Evolutionary conservation across 1,139 yeast genomes (phyloP).

Genomic region (Scheffersomyces lignicola): DNA sequence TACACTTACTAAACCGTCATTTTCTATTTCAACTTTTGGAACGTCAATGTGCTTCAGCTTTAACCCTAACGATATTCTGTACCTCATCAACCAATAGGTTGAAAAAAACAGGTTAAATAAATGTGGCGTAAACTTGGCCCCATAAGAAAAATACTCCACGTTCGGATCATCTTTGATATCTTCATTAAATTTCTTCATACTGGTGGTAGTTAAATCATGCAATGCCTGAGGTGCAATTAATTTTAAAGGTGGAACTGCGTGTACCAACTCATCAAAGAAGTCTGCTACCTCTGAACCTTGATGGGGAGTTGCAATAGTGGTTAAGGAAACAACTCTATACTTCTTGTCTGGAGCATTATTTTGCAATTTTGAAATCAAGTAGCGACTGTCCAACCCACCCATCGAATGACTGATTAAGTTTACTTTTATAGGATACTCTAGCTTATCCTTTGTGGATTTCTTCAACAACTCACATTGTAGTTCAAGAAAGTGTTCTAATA

Average conservation of each 20-base stretch:
- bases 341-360: conserved; percentile 33
- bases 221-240: conserved; percentile 46
- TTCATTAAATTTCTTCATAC: conserved; percentile 55
- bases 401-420: conserved; percentile 89
- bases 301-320: conserved; percentile 89
- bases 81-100: conserved; percentile 61
- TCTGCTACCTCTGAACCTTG: conserved; percentile 86
- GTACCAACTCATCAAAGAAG: conserved; percentile 42
- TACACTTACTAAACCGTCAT: conserved; percentile 86
- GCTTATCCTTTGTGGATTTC: conserved; percentile 15
- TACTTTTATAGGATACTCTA: conserved; percentile 44
- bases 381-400: conserved; percentile 91
- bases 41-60: conserved; percentile 23
- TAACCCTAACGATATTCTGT: conserved; percentile 16
- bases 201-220: conserved; percentile 59
- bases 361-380: conserved; percentile 51
- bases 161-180: conserved; percentile 53
- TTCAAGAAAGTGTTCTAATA: conserved; percentile 54
- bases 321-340: conserved; percentile 65
- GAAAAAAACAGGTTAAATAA: conserved; percentile 62
- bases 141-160: conserved; percentile 80
- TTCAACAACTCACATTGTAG: conserved; percentile 37
- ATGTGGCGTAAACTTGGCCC: conserved; percentile 66
- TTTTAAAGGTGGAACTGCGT: conserved; percentile 14
- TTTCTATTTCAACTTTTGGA: conserved; percentile 31